These are phyloP conservation scores for Aquilaria sinensis DNA, from an alignment of 345 rosid genomes.

Conservation along the genomic window DNA sequence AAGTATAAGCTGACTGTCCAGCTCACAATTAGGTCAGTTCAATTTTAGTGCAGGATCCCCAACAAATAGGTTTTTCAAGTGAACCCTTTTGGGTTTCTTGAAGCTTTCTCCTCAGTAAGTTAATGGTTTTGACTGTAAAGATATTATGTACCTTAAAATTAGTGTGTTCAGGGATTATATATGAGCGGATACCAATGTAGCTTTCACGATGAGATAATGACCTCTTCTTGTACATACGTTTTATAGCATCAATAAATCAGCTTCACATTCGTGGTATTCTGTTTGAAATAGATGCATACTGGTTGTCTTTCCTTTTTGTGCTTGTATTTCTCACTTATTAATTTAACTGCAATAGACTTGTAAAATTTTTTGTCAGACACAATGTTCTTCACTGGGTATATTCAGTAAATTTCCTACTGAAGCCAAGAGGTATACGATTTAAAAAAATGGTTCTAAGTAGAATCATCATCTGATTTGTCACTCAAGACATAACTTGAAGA, in stretches of 20 bases:
- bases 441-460: too few species aligned
- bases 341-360: slow-evolving; percentile 6
- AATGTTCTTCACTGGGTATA: slow-evolving; percentile 7
- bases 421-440: background rate
- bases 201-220: slow-evolving; percentile 48
- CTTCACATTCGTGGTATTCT: slow-evolving; percentile 24
- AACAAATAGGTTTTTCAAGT: slow-evolving; percentile 40
- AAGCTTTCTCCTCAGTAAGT: slow-evolving; percentile 46
- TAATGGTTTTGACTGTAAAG: slow-evolving; percentile 56
- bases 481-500: too few species aligned
- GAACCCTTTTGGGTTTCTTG: slow-evolving; percentile 36
- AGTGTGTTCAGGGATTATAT: slow-evolving; percentile 39
- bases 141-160: slow-evolving; percentile 42
- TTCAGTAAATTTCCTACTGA: background rate
- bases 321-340: slow-evolving; percentile 5
- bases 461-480: too few species aligned
- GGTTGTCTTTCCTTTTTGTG: background rate
- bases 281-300: background rate
- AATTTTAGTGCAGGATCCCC: slow-evolving; percentile 59
- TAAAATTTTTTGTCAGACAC: slow-evolving; percentile 12
- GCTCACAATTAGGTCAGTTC: slow-evolving; percentile 57
- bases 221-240: slow-evolving; percentile 76
- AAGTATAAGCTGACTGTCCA: slow-evolving; percentile 35
- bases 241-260: slow-evolving; percentile 55
- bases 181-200: slow-evolving; percentile 49